These are phyloP conservation scores for Starmerella riodocensis DNA, from an alignment of 805 yeast species.

Conservation along the genomic window DNA sequence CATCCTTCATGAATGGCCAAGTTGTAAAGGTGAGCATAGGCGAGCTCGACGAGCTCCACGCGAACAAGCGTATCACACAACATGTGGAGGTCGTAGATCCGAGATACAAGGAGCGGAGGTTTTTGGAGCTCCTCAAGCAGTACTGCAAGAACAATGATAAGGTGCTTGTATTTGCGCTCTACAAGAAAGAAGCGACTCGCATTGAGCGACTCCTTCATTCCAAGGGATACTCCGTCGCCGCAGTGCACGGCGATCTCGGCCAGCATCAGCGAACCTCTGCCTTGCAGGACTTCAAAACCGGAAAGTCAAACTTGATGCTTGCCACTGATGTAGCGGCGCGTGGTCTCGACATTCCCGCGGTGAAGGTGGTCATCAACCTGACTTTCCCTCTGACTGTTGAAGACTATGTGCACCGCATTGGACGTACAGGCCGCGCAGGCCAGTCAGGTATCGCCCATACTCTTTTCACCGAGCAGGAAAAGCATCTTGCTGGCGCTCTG, in stretches of 20 bases:
- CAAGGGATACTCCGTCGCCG: slow-evolving; percentile 72
- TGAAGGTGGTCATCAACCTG: slow-evolving; percentile 83
- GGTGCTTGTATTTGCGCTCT: slow-evolving; percentile 80
- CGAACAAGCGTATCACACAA: slow-evolving; percentile 88
- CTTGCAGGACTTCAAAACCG: slow-evolving; percentile 68
- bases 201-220: slow-evolving; percentile 62
- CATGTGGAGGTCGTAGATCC: slow-evolving; percentile 85
- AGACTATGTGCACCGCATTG: slow-evolving; percentile 94
- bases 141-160: slow-evolving; percentile 54
- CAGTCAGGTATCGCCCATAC: slow-evolving; percentile 91
- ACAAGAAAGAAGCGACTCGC: slow-evolving; percentile 92
- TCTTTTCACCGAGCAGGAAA: slow-evolving; percentile 89
- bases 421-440: slow-evolving; percentile 97
- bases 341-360: slow-evolving; percentile 95
- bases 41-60: slow-evolving; percentile 83
- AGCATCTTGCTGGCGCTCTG: slow-evolving; percentile 88
- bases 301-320: slow-evolving; percentile 58
- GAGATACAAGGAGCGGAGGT: slow-evolving; percentile 60
- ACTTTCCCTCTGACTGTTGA: slow-evolving; percentile 95
- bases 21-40: slow-evolving; percentile 93
- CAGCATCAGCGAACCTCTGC: slow-evolving; percentile 89
- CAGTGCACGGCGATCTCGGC: slow-evolving; percentile 89
- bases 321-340: slow-evolving; percentile 99
- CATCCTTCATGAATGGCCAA: slow-evolving; percentile 53
- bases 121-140: slow-evolving; percentile 57